These are phyloP conservation scores for Aspergillus chevalieri DNA, from an alignment of 2,329 filamentous ascomycete genomes.

Conservation along the genomic window DNA sequence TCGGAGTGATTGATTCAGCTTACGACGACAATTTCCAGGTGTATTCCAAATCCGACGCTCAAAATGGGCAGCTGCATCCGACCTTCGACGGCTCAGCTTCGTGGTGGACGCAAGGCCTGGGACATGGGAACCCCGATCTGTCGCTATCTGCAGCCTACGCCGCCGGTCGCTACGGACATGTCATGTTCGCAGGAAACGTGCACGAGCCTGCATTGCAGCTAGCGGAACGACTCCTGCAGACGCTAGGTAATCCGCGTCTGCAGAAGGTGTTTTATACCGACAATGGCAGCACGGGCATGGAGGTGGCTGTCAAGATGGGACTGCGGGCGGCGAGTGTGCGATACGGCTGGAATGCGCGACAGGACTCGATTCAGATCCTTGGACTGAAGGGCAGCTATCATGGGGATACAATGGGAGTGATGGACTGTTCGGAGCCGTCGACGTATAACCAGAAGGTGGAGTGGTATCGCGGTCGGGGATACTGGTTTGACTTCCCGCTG, in stretches of 20 bases:
- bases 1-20: conserved; percentile 73
- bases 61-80: conserved; percentile 46
- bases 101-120: conserved; percentile 87
- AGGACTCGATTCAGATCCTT: conserved; percentile 59
- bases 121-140: conserved; percentile 67
- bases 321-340: conserved; percentile 61
- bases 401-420: conserved; percentile 80
- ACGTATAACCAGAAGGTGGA: conserved; percentile 77
- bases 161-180: conserved; percentile 76
- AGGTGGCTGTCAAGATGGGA: conserved; percentile 82
- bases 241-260: conserved; percentile 59
- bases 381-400: conserved; percentile 78
- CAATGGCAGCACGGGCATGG: conserved; percentile 75
- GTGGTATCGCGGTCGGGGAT: conserved; percentile 73
- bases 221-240: conserved; percentile 57
- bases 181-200: conserved; percentile 79
- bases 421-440: conserved; percentile 76
- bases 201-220: conserved; percentile 70
- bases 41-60: conserved; percentile 22
- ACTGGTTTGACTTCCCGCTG: conserved; percentile 74
- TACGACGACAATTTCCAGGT: conserved; percentile 73
- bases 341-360: conserved; percentile 58
- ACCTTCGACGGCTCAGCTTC: conserved; percentile 80
- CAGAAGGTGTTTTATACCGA: conserved; percentile 74
- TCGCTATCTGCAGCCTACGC: conserved; percentile 73